Evolutionary conservation across 2,329 filamentous ascomycete species (phyloP), one percentile per base, ranked within the genome.

Genomic region (Colletotrichum neosansevieriae): DNA sequence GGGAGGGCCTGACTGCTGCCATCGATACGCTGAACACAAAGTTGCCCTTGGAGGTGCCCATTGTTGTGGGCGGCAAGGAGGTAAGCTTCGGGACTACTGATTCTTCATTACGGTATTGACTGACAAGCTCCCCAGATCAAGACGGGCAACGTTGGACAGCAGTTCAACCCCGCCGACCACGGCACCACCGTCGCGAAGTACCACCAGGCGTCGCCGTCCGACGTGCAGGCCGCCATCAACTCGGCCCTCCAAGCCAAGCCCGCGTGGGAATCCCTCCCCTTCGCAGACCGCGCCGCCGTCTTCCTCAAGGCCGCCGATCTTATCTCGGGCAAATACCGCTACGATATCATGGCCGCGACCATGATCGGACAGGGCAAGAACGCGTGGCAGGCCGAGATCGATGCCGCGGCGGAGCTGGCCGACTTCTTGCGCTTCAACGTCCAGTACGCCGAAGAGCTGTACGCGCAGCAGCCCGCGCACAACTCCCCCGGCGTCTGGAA

Each of bases 281-380:
- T 98, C 76, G 89, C 92, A 54, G 95, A 98, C 81, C 89, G 95
- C 62, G 95, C 95, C 12, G 92, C 94, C 64, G 87, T 99, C 77
- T 98, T 98, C 84, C 88, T 98, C 76, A 98, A 98, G 86, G 95
- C 96, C 3, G 95, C 95, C 38, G 94, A 98, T 78, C 85, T 99
- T 71, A 89, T 99, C 73, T 85, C 92, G 62, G 92, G 88, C 72
- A 98, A 98, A 83, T 98, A 99, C 82, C 89, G 96, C 77, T 98
- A 97, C 81, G 94, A 98, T 64, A 89, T 99, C 74, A 97, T 98
- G 92, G 95, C 96, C 7, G 89, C 94, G 50, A 98, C 96, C 13
- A 97, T 98, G 89, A 85, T 97, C 36, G 96, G 95, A 70, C 95
- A 99, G 82, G 95, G 96, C 75, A 98, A 98, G 88, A 98, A 98